These are phyloP conservation scores for Hygrophorus pudorinus DNA, from an alignment of 768 basidiomycete species.

Conservation along the genomic window DNA sequence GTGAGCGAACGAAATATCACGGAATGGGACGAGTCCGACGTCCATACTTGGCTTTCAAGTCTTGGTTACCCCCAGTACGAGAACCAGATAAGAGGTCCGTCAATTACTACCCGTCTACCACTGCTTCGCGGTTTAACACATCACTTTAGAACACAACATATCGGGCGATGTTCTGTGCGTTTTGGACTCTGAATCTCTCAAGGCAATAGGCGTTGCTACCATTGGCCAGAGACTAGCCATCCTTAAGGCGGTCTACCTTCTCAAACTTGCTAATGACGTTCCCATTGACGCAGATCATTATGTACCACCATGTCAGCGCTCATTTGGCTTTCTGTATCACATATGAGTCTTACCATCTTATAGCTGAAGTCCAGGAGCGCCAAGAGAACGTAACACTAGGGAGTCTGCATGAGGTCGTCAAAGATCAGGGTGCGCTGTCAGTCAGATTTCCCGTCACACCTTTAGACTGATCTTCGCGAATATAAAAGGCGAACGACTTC, in stretches of 20 bases:
- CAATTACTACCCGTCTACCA: slow-evolving; percentile 5
- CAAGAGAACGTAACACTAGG: slow-evolving; percentile 50
- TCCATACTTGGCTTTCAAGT: slow-evolving; percentile 65
- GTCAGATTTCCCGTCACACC: slow-evolving; percentile 4
- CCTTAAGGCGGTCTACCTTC: slow-evolving; percentile 83
- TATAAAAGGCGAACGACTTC: slow-evolving; percentile 53
- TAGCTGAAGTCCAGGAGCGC: slow-evolving; percentile 37
- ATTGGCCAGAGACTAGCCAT: slow-evolving; percentile 89
- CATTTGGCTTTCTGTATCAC: slow-evolving; percentile 1
- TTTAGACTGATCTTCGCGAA: neutral
- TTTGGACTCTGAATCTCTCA: slow-evolving; percentile 76
- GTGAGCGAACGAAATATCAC: slow-evolving; percentile 29
- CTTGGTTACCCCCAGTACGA: slow-evolving; percentile 86
- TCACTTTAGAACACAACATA: slow-evolving; percentile 71
- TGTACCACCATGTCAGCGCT: slow-evolving; percentile 73
- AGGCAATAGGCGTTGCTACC: slow-evolving; percentile 78
- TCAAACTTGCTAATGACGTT: slow-evolving; percentile 78
- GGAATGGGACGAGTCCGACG: slow-evolving; percentile 72
- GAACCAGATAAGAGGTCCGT: slow-evolving; percentile 64
- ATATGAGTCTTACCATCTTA: slow-evolving; percentile 2
- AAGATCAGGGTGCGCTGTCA: slow-evolving; percentile 55
- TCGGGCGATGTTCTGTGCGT: slow-evolving; percentile 83
- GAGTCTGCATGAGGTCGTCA: slow-evolving; percentile 53
- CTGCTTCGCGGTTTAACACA: slow-evolving; percentile 8
- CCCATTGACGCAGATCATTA: slow-evolving; percentile 79